phyloP scores from a whole-genome alignment of 2,329 filamentous ascomycete genomes.

The Periconia sp. region DNA sequence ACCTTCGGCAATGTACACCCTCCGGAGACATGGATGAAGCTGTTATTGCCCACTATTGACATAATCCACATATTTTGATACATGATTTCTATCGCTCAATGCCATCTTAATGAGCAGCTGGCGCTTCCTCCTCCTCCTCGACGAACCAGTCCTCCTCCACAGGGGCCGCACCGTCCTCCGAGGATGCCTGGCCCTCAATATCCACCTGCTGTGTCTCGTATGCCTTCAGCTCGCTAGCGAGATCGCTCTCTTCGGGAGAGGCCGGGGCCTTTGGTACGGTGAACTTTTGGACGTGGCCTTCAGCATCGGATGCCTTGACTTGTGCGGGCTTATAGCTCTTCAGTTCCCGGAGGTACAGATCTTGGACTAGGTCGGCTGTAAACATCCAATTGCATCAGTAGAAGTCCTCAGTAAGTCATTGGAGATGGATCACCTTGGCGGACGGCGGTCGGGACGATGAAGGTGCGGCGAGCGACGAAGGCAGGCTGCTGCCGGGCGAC shows the following conservation, averaged over 20 bases:
- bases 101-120: constrained; percentile 44
- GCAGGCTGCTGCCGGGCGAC: constrained; percentile 63
- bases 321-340: constrained; percentile 89
- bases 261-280: constrained; percentile 76
- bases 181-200: constrained; percentile 82
- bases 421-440: constrained; percentile 63
- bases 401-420: constrained; percentile 19
- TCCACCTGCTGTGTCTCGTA: constrained; percentile 96
- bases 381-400: constrained; percentile 41
- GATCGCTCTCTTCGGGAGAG: constrained; percentile 92
- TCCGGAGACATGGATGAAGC: constrained; percentile 10
- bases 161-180: constrained; percentile 63
- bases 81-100: constrained; percentile 22
- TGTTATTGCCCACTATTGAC: constrained; percentile 41
- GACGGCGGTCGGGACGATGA: constrained; percentile 66
- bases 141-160: constrained; percentile 81
- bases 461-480: constrained; percentile 65
- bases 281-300: constrained; percentile 92
- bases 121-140: constrained; percentile 67
- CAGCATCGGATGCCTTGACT: constrained; percentile 84
- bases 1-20: neutral
- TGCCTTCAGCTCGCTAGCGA: constrained; percentile 87
- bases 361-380: constrained; percentile 94
- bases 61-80: constrained; percentile 44
- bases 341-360: constrained; percentile 95